phyloP scores from a whole-genome alignment of 2,329 filamentous ascomycete genomes.

The Claviceps fusiformis region DNA sequence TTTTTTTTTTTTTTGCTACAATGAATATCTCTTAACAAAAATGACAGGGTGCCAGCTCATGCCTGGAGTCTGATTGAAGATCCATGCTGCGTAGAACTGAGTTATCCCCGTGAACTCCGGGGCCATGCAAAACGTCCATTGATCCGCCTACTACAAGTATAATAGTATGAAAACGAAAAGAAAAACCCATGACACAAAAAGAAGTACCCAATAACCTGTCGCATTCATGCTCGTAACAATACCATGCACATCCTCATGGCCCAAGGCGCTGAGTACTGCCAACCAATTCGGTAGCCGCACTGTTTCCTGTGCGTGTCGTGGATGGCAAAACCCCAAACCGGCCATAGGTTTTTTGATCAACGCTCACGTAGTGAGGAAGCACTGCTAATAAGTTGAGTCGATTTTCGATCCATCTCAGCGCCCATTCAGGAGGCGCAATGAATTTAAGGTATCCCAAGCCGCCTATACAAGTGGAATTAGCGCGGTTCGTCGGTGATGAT shows the following conservation, averaged over 20 bases:
- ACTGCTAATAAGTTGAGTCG: slow-evolving; percentile 75
- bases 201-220: not conserved
- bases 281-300: slow-evolving; percentile 46
- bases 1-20: no score
- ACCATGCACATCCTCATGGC: slow-evolving; percentile 31
- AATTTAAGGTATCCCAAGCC: slow-evolving; percentile 82
- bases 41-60: not conserved
- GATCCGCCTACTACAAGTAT: not conserved
- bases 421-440: slow-evolving; percentile 77
- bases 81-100: not conserved
- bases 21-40: not conserved
- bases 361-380: slow-evolving; percentile 81
- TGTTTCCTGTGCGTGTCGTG: slow-evolving; percentile 23
- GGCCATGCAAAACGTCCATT: not conserved
- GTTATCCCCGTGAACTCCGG: not conserved
- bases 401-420: slow-evolving; percentile 74
- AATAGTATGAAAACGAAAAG: not conserved
- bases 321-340: slow-evolving; percentile 78
- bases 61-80: not conserved
- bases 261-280: slow-evolving; percentile 53
- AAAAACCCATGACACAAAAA: not conserved
- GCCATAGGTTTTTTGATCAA: slow-evolving; percentile 92
- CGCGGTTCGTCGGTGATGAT: not conserved
- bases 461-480: slow-evolving; percentile 32
- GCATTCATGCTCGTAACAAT: not conserved